Base-by-base conservation (phyloP, 2,329 filamentous ascomycete species). In the Aspergillus aculeatinus region DNA sequence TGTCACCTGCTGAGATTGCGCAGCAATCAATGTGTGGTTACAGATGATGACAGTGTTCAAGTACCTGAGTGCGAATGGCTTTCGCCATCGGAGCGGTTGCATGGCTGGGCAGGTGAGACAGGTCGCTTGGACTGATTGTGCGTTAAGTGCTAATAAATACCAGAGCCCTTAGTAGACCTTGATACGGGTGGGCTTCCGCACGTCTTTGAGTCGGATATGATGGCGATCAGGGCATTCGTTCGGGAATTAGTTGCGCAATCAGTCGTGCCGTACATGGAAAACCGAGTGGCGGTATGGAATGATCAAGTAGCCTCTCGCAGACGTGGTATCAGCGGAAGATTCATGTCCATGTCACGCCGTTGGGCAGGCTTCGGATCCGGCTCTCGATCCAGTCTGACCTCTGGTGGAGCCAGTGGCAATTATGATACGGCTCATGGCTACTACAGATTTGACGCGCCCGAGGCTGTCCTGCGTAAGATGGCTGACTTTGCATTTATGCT, bases 401-500 rank as follows among this genome's bases (percentile, higher is more conserved):
- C 79, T 5, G 75, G 67, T 21, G 72, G 74, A 19, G 67, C 63
- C 63, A 75, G 68, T 72, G 81, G 68, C 68, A 96, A 92, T 70
- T 97, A 96, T 75, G 92, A 97, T 74, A 77, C 83, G 42, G 76
- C 86, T 6, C 83, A 86, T 67, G 92, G 92, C 1, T 96, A 91
- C 73, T 99, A 98, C 75, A 83, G 85, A 27, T 89, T 91, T 0
- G 92, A 96, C 63, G 81, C 90, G 0, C 88, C 92, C 0, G 96
- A 99, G 79, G 93, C 94, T 3, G 85, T 95, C 53, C 91, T 99
- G 86, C 88, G 95, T 39, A 96, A 96, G 72, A 81, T 99, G 52
- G 95, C 91, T 48, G 95, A 99, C 73, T 98, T 94, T 76, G 89
- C 92, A 11, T 96, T 99, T 71, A 97, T 99, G 93, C 83, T 99